Conservation (phyloP, 1,284 basidiomycete genomes). For the Tylopilus sp. region DNA sequence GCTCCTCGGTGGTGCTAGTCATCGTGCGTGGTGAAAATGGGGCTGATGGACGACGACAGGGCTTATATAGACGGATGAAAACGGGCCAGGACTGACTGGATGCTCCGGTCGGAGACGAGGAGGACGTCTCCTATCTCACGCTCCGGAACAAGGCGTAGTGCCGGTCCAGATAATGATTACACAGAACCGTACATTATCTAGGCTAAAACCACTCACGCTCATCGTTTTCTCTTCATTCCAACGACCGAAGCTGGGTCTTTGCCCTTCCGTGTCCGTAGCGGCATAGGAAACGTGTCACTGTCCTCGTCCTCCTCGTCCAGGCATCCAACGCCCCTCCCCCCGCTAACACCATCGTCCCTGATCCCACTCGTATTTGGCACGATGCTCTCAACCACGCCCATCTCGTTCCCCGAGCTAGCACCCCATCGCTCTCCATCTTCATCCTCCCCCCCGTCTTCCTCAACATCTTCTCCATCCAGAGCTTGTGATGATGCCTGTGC, state of each 20-base stretch:
- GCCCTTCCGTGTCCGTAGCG: constrained; percentile 57
- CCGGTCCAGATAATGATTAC: constrained; percentile 19
- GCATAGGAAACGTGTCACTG: constrained; percentile 61
- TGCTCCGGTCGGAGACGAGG: background rate
- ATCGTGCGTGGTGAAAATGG: constrained; percentile 14
- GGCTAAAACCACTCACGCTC: constrained; percentile 19
- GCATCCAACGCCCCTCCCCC: constrained; percentile 11
- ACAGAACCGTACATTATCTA: constrained; percentile 17
- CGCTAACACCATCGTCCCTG: constrained; percentile 38
- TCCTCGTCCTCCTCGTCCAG: constrained; percentile 49
- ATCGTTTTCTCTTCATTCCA: constrained; percentile 62
- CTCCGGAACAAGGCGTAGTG: constrained; percentile 18
- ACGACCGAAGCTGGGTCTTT: constrained; percentile 46
- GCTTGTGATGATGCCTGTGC: constrained; percentile 56
- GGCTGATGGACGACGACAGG: background rate
- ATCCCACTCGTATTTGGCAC: constrained; percentile 59
- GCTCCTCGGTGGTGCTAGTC: constrained; percentile 48
- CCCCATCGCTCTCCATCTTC: constrained; percentile 44
- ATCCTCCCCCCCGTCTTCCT: constrained; percentile 35
- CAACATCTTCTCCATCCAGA: constrained; percentile 49
- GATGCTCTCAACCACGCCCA: constrained; percentile 44
- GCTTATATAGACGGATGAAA: constrained; percentile 28
- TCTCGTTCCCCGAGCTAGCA: constrained; percentile 48
- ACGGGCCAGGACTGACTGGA: constrained; percentile 17
- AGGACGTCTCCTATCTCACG: constrained; percentile 23